Base-by-base conservation (phyloP, 176 grass and related monocot species). In the Musa troglodytarum region DNA sequence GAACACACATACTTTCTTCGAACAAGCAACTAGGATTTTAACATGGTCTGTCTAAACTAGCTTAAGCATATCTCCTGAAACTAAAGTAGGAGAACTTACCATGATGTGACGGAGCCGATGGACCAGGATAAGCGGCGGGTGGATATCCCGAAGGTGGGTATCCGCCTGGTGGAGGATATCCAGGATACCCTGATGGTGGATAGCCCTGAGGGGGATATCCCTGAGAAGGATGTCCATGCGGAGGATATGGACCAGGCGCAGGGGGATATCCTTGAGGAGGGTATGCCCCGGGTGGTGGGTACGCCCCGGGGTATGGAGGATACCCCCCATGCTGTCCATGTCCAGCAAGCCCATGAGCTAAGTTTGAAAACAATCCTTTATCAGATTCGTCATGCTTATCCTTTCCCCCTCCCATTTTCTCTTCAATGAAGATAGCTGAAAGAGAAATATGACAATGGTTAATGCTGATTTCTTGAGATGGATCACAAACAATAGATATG, bases 391-490 rank as follows among this genome's bases (percentile, higher is more conserved):
- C 71, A 75, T 58, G 49, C 20, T 79, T 86, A 62, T 92, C 81
- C 51, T 90, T 97, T 49, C 84, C 88, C 8, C 81, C 86, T 50
- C 84, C 90, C 94, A 93, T 97, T 10, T 1, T 10, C 26, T 20
- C 52, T 49, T 53, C 14, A 1, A 50, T 62, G 25, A 6, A 51
- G 16, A 59, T 11, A 0, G 34, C 34, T 0, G 11, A 13, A 23
- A 14, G 2, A 63, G n/a, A 59, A 19, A 14, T 19, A n/a, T 59
- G 56, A 17, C 56, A n/a, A 19, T 20, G 34, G 34, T 43, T 5
- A 43, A 43, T 43, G 34, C 34, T 43, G 34, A 6, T 43, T 43
- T 43, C 34, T 43, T 43, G 34, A 43, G 34, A 43, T 43, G 34
- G 34, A 43, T 43, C 34, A 43, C 34, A 43, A 43, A 43, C 34